Base-by-base conservation (phyloP, 179 eudicot species). In the Silene vulgaris region DNA sequence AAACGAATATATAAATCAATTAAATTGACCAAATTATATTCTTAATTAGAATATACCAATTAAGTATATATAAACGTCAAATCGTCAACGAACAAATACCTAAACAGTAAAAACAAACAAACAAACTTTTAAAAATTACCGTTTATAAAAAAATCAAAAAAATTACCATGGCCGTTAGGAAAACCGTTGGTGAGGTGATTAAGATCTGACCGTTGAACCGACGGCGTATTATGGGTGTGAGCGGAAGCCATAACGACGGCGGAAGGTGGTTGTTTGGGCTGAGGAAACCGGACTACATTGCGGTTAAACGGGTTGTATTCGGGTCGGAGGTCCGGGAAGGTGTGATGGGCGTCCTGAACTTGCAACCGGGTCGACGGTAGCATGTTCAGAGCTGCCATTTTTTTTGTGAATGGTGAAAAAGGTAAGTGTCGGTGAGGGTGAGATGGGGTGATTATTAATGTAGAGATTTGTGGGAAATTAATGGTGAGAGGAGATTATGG, bases 151-250 rank as follows among this genome's bases (percentile, higher is more conserved):
- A 68, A 12, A 13, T 14, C 12, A 3, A 32, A 8, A 43, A 32
- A 30, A 26, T 75, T 78, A 82, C 81, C 81, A 60, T 69, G 54
- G 48, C 73, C 76, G 30, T 78, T 78, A 62, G 64, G n/a, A 65
- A 75, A 35, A 72, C 69, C 74, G 75, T 65, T 70, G 60, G 62
- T 20, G 26, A 29, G 69, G 32, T 65, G 61, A 75, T 16, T 29
- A 66, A 26, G 69, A 75, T 75, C 76, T 11, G 59, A n/a, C 45
- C 50, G 16, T 1, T 61, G 30, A 48, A 8, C 73, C 80, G 83
- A 82, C 80, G 83, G 21, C 82, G 82, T 77, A 68, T 85, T 80
- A 57, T 82, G 75, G 4, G 73, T 29, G 2, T 84, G 73, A 0
- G 75, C 16, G 2, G 13, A 14, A 5, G 61, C 73, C 59, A n/a